phyloP scores from a whole-genome alignment of 2,329 filamentous ascomycete species.

The Fusarium sp. region DNA sequence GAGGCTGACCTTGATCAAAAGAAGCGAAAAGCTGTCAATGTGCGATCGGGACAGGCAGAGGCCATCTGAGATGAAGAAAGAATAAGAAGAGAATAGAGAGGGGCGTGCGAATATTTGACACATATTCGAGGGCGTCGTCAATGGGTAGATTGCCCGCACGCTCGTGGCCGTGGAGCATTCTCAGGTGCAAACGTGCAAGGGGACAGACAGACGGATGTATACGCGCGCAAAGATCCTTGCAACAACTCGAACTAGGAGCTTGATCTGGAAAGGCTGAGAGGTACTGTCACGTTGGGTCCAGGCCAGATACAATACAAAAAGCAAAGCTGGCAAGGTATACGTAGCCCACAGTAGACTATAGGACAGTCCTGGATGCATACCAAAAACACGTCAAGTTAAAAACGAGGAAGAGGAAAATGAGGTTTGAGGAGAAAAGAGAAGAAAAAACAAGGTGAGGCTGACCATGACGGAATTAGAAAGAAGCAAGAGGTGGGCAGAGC shows the following conservation, averaged over 20 bases:
- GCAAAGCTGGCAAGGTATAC: constrained; percentile 23
- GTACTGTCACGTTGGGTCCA: constrained; percentile 26
- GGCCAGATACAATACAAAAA: constrained; percentile 2
- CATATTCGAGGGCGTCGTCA: constrained; percentile 24
- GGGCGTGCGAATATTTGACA: constrained; percentile 21
- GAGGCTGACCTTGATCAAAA: constrained; percentile 14
- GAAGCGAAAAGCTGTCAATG: constrained; percentile 16
- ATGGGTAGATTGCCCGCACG: constrained; percentile 5
- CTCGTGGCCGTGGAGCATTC: constrained; percentile 34
- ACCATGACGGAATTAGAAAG: constrained; percentile 25
- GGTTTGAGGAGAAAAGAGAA: constrained; percentile 35
- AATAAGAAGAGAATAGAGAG: neutral
- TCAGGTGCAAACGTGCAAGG: constrained; percentile 36
- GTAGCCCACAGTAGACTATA: neutral
- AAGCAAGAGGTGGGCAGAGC: constrained; percentile 15
- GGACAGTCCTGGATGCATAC: constrained; percentile 14
- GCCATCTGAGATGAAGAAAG: constrained; percentile 2
- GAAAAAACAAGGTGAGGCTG: constrained; percentile 44
- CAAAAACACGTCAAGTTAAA: neutral
- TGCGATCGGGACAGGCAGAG: constrained; percentile 13
- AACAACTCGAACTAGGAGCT: constrained; percentile 25
- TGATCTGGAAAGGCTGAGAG: constrained; percentile 44
- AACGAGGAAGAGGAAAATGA: constrained; percentile 6
- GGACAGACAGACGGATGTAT: constrained; percentile 29
- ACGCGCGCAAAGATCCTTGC: constrained; percentile 39